Percentiles rank a stretch among this genome's conserved stretches.
These are phyloP conservation scores for Hemisphaericaspora xylofermentans DNA, from an alignment of 1,139 yeast species.

Conservation along the genomic window DNA sequence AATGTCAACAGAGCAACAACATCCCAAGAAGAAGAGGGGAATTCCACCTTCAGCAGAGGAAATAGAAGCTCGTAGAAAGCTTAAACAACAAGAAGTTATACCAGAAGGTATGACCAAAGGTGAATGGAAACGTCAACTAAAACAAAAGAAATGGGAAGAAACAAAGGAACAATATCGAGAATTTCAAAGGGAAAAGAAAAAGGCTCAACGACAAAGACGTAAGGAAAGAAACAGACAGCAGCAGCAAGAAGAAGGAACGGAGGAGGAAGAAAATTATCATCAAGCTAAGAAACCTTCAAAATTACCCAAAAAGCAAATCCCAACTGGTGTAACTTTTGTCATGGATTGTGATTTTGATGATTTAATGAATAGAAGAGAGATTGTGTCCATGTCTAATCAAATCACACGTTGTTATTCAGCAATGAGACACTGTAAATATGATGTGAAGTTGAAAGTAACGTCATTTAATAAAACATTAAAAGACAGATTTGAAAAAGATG, in stretches of 20 bases:
- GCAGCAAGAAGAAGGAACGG: slow-evolving; percentile 16
- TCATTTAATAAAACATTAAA: slow-evolving; percentile 67
- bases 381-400: slow-evolving; percentile 76
- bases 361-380: slow-evolving; percentile 78
- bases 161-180: slow-evolving; percentile 57
- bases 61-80: slow-evolving; percentile 15
- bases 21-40: slow-evolving; percentile 3
- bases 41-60: slow-evolving; percentile 17
- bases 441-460: slow-evolving; percentile 60
- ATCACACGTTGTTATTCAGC: slow-evolving; percentile 80
- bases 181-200: slow-evolving; percentile 54
- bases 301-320: slow-evolving; percentile 40
- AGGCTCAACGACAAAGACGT: slow-evolving; percentile 36
- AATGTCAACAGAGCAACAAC: slow-evolving; percentile 1
- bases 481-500: slow-evolving; percentile 63
- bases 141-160: slow-evolving; percentile 60
- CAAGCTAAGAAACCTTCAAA: slow-evolving; percentile 28
- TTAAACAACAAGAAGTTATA: slow-evolving; percentile 22
- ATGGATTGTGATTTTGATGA: slow-evolving; percentile 92
- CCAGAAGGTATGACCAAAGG: slow-evolving; percentile 87
- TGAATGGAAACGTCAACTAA: slow-evolving; percentile 75
- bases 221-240: slow-evolving; percentile 21
- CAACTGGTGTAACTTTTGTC: slow-evolving; percentile 53
- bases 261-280: slow-evolving; percentile 23
- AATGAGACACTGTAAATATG: slow-evolving; percentile 59